Conservation (phyloP, 2,329 filamentous ascomycete genomes). For the Aurifilum marmelostoma region DNA sequence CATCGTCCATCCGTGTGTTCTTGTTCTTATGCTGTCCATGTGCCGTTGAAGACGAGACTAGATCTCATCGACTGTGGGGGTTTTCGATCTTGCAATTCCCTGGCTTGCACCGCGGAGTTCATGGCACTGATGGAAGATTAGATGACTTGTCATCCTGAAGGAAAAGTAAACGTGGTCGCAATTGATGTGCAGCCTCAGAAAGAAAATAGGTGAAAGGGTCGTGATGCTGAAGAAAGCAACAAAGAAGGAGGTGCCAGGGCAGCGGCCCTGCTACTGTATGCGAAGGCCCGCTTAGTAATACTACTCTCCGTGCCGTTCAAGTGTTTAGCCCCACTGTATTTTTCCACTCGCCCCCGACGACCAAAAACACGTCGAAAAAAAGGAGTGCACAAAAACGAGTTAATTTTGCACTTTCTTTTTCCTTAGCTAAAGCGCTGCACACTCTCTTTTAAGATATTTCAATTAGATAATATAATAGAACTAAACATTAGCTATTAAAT, state of each 20-base stretch:
- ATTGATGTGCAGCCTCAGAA: background rate
- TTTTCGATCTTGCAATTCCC: background rate
- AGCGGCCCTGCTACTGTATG: background rate
- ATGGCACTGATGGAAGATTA: no score
- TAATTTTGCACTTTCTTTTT: no score
- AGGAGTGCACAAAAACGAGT: no score
- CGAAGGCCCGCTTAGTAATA: constrained; percentile 2
- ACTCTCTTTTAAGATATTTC: no score
- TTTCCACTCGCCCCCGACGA: no score
- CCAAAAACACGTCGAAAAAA: no score
- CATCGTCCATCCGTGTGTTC: background rate
- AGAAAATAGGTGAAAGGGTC: background rate
- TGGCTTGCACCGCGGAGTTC: background rate
- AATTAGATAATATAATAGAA: no score
- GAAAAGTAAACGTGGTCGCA: background rate
- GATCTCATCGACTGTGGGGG: background rate
- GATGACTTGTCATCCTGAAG: background rate
- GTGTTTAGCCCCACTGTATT: no score
- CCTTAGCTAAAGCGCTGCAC: no score
- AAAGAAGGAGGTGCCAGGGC: background rate
- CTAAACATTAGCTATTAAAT: no score
- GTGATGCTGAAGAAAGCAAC: background rate
- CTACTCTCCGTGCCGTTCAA: no score
- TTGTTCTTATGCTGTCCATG: background rate
- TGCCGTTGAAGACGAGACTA: background rate